Base-by-base conservation (phyloP, 305 asterid species). In the Rubia balearica region DNA sequence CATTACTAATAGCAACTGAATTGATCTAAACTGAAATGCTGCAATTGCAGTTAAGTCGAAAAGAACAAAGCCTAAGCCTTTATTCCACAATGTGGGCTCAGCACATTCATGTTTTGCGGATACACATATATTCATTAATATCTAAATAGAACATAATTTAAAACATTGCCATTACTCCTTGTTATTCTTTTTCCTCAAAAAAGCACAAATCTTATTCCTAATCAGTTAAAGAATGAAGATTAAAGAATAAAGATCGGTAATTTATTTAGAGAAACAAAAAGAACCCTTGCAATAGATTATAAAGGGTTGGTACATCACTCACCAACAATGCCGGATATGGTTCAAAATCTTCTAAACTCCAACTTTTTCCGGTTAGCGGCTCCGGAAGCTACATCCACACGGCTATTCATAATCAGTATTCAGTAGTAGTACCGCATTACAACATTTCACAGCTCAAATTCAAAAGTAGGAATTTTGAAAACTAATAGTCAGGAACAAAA, bases 321-420 rank as follows among this genome's bases (percentile, higher is more conserved):
- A 92, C 98, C 90, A 92, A 86, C 69, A 92, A 82, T 41, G 96
- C 96, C 7, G 97, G 96, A 82, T 87, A 78, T 27, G 95, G 59
- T 75, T 90, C 93, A 70, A 90, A 90, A 61, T 92, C 95, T 17
- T 88, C 92, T 70, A 92, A 78, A 45, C 75, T 89, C 97, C 98
- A 90, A 56, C 76, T 43, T 80, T 80, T 92, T 76, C 96, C 93
- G 3, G 97, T 92, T 61, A 92, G 90, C 67, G 98, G 96, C 79
- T 92, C 98, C 30, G 82, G 79, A 75, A 92, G 90, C 98, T 92
- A 74, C 77, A 82, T 60, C 48, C 68, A 16, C 21, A 68, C 13
- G 27, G 56, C 62, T 77, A 76, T 51, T 51, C 57, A 51, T 66
- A 60, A 33, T 67, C 49, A 73, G 7, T 30, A 30, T 30, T 30